phyloP scores from a whole-genome alignment of 768 basidiomycete species.

The Gymnopilus dilepis region DNA sequence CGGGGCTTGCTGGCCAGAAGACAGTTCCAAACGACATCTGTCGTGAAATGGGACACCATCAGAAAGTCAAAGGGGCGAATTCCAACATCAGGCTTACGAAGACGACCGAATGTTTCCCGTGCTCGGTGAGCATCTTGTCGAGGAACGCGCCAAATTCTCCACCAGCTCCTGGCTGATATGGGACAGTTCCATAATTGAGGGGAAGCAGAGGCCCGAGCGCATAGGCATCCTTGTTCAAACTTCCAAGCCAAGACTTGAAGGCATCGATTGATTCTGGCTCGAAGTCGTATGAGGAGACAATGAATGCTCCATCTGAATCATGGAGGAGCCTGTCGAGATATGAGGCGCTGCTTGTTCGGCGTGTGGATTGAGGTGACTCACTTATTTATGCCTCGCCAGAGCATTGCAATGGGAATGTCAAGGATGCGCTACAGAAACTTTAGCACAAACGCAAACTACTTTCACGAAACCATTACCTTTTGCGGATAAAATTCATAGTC shows the following conservation, averaged over 20 bases:
- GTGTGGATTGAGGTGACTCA: background rate
- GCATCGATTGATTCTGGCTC: constrained; percentile 12
- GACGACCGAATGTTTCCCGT: constrained; percentile 17
- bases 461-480: constrained; percentile 1
- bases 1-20: constrained; percentile 18
- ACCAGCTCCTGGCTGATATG: constrained; percentile 1
- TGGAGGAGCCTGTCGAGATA: background rate
- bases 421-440: background rate
- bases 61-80: background rate
- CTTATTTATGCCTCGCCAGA: background rate
- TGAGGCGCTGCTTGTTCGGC: background rate
- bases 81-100: constrained; percentile 14
- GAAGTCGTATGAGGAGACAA: constrained; percentile 9
- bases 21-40: constrained; percentile 23
- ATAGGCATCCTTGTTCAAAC: constrained; percentile 2
- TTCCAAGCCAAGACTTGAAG: constrained; percentile 4
- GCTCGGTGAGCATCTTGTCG: constrained; percentile 7
- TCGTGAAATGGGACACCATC: background rate
- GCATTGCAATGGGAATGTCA: background rate
- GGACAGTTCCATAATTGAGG: background rate
- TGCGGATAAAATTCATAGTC: constrained; percentile 20
- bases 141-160: constrained; percentile 14
- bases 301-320: constrained; percentile 12
- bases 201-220: constrained; percentile 19
- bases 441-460: background rate